Conservation (phyloP, 2,329 filamentous ascomycete genomes). For the Tolypocladium endophyticum region DNA sequence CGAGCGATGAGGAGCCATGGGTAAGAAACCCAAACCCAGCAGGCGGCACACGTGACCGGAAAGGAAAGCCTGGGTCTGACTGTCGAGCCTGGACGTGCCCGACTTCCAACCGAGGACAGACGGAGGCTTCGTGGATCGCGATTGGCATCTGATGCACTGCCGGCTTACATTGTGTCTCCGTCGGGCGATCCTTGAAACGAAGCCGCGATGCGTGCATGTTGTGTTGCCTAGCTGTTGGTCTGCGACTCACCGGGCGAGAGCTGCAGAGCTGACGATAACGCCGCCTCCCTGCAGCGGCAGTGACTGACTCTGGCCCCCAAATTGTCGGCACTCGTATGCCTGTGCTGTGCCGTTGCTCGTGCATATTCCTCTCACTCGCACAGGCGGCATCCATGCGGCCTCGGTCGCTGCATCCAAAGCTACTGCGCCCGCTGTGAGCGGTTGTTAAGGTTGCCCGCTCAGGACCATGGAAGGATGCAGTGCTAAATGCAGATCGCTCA, state of each 20-base stretch:
- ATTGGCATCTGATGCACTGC: background rate
- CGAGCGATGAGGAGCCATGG: background rate
- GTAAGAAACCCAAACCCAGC: background rate
- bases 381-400: background rate
- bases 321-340: background rate
- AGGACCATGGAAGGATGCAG: too few relatives aligned
- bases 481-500: too few relatives aligned
- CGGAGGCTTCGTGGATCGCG: background rate
- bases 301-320: background rate
- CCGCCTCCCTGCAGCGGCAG: background rate
- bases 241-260: background rate
- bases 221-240: background rate
- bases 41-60: background rate
- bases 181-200: background rate
- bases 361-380: background rate
- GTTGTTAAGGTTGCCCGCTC: too few relatives aligned
- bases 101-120: background rate
- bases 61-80: background rate
- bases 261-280: background rate
- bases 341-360: background rate
- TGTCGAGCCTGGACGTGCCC: background rate
- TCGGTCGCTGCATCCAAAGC: too few relatives aligned
- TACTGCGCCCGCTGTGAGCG: too few relatives aligned
- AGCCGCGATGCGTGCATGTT: background rate
- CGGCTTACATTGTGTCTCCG: background rate